Base-by-base conservation (phyloP, 2,329 filamentous ascomycete species). In the Lecanicillium sp. region DNA sequence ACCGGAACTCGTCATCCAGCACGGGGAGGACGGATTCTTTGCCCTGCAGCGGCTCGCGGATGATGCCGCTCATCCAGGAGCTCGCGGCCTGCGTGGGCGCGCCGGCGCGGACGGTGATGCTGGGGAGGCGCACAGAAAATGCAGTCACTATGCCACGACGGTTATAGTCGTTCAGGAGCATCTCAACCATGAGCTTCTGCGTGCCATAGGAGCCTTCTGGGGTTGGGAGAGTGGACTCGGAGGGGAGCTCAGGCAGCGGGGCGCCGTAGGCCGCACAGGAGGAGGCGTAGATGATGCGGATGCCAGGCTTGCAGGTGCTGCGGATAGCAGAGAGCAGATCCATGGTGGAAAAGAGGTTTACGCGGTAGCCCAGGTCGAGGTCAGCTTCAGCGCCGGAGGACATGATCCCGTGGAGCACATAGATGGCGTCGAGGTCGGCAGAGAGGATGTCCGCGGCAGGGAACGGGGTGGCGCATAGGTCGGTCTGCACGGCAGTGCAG, bases 371-470 rank as follows among this genome's bases (percentile, higher is more conserved):
- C 68, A 71, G 56, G 67, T 77, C 58, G 70, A 79, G 65, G 45
- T 81, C 75, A 30, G 73, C 74, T 63, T 83, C 79, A 4, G 77
- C 72, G 27, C 77, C 78, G 14, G 72, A 73, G 0, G 77, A 81
- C 79, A 83, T 82, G 62, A 82, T 78, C 49, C 79, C 79, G 58
- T 83, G 78, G 52, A 83, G 74, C 42, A 81, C 70, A 57, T 77
- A 81, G 44, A 76, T 69, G 14, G 71, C 69, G 42, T 74, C 68
- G 19, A 69, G 58, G 49, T 70, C 62, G 3, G 41, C 30, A 5
- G 44, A 17, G 23, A 54, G 49, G 5, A 50, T 42, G 3, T n/a
- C n/a, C n/a, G n/a, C n/a, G n/a, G 26, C 27, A 17, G 20, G 11
- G 15, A 36, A 20, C 33, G 50, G 23, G 23, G 36, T 40, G 2